Conservation (phyloP, 75 land plant species). For the Picea sitchensis region DNA sequence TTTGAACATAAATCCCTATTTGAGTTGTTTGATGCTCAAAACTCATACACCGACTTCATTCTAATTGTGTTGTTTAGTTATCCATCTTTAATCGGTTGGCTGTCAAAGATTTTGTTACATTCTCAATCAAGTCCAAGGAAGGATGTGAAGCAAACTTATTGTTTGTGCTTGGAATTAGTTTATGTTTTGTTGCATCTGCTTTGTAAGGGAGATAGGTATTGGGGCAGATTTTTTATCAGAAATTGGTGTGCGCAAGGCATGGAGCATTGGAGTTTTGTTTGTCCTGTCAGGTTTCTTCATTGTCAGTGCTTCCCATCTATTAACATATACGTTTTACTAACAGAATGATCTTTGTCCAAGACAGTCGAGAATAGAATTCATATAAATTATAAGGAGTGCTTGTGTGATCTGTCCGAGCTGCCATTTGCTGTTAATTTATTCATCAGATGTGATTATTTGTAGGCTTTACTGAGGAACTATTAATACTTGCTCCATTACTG, state of each 20-base stretch:
- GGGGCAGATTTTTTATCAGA: neutral
- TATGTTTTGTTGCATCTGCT: neutral
- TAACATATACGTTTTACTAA: neutral
- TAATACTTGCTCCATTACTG: too few relatives aligned
- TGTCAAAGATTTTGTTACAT: neutral
- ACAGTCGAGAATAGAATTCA: neutral
- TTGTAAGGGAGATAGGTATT: neutral
- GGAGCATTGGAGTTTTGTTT: slow-evolving; percentile 1
- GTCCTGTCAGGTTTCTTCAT: neutral
- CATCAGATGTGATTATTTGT: too few relatives aligned
- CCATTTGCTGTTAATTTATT: too few relatives aligned
- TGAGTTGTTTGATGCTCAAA: neutral
- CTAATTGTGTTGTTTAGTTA: neutral
- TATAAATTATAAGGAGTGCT: neutral
- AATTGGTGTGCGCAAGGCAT: neutral
- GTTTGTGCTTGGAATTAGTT: slow-evolving; percentile 1
- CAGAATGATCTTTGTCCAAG: neutral
- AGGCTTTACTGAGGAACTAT: too few relatives aligned
- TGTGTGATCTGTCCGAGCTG: too few relatives aligned
- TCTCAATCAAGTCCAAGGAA: neutral
- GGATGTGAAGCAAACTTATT: neutral
- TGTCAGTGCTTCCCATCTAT: neutral
- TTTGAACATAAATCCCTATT: neutral
- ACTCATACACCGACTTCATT: neutral
- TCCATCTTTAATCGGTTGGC: neutral